A percentile compares a stretch with the other conserved stretches of the same genome.
These are phyloP conservation scores for Pyrenula massariospora DNA, from an alignment of 495 filamentous ascomycete genomes.

Conservation along the genomic window DNA sequence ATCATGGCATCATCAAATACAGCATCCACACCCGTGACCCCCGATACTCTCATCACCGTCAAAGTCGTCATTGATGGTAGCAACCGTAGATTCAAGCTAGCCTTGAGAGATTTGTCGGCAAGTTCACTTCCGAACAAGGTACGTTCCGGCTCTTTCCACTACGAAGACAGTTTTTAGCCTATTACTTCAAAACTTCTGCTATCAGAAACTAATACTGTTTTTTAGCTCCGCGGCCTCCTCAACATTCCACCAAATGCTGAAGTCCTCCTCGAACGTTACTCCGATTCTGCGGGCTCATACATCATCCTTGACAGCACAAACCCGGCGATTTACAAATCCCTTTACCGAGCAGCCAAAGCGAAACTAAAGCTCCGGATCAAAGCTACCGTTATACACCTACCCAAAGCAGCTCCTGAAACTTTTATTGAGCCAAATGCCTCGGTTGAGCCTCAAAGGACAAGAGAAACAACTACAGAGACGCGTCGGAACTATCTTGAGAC, in stretches of 20 bases:
- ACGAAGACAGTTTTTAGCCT: conserved; percentile 14
- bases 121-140: conserved; percentile 76
- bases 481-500: conserved; percentile 32
- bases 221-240: conserved; percentile 66
- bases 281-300: conserved; percentile 78
- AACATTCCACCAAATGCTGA: conserved; percentile 53
- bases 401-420: conserved; percentile 7
- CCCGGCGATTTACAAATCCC: conserved; percentile 81
- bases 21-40: conserved; percentile 31
- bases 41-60: conserved; percentile 71
- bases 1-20: conserved; percentile 13
- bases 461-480: conserved; percentile 4
- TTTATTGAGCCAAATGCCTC: conserved; percentile 1
- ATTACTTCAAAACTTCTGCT: conserved; percentile 5
- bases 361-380: conserved; percentile 94
- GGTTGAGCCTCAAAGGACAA: conserved; percentile 3
- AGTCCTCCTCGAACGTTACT: conserved; percentile 85
- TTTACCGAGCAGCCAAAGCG: conserved; percentile 92
- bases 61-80: conserved; percentile 67
- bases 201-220: conserved; percentile 10
- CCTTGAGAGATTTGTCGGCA: conserved; percentile 71
- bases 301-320: conserved; percentile 70
- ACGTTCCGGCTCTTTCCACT: conserved; percentile 36
- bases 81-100: conserved; percentile 79
- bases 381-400: conserved; percentile 37